Conservation (phyloP, 2,329 filamentous ascomycete species). For the Penicillium sp. region DNA sequence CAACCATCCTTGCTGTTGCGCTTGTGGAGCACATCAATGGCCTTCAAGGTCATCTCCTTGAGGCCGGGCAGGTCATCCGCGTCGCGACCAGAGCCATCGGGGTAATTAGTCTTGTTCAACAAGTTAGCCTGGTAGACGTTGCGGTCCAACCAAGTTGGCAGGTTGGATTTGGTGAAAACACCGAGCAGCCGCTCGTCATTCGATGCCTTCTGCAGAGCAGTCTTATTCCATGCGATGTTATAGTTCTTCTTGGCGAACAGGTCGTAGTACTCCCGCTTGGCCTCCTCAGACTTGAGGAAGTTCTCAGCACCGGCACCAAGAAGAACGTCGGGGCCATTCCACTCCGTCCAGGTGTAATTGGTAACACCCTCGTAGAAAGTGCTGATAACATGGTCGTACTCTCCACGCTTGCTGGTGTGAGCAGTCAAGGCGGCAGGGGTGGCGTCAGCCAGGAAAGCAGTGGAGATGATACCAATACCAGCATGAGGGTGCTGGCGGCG, state of each 20-base stretch:
- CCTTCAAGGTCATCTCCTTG: constrained; percentile 89
- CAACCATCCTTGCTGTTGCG: constrained; percentile 73
- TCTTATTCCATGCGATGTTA: constrained; percentile 75
- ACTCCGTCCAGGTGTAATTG: constrained; percentile 82
- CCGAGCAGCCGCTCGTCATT: constrained; percentile 71
- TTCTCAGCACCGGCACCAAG: constrained; percentile 85
- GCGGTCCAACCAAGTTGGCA: constrained; percentile 86
- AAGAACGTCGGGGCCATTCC: constrained; percentile 76
- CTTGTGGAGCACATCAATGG: constrained; percentile 75
- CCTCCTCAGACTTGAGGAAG: constrained; percentile 70
- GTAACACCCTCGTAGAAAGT: constrained; percentile 75
- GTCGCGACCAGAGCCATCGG: constrained; percentile 66
- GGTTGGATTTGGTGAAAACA: constrained; percentile 75
- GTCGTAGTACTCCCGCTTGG: constrained; percentile 65
- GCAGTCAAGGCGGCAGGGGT: constrained; percentile 77
- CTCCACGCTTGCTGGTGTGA: constrained; percentile 72
- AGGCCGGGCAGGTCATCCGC: constrained; percentile 80
- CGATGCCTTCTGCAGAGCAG: constrained; percentile 65
- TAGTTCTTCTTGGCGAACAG: constrained; percentile 76
- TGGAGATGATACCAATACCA: constrained; percentile 71
- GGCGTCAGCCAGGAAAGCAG: constrained; percentile 76
- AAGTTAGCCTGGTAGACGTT: constrained; percentile 79
- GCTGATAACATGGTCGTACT: constrained; percentile 76
- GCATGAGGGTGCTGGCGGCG: constrained; percentile 68
- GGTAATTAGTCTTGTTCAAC: constrained; percentile 68